phyloP scores from a whole-genome alignment of 306 rosid genomes.

The Gynostemma pentaphyllum region DNA sequence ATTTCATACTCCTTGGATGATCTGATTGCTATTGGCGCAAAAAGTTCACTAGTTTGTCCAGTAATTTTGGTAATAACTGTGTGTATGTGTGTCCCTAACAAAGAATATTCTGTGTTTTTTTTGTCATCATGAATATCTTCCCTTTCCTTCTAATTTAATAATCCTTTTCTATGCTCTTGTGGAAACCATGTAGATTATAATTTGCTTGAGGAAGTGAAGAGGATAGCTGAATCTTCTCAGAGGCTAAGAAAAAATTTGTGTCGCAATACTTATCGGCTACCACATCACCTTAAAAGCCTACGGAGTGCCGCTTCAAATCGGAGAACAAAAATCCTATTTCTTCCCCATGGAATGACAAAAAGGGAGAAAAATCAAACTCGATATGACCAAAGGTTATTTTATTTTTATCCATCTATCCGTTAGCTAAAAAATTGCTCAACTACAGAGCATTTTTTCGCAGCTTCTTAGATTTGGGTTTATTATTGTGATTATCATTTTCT shows the following conservation, averaged over 20 bases:
- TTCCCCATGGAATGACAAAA: slow-evolving; percentile 64
- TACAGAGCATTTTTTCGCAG: neutral
- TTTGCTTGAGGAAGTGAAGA: slow-evolving; percentile 82
- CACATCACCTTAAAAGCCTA: slow-evolving; percentile 38
- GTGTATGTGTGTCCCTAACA: neutral
- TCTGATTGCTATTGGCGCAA: neutral
- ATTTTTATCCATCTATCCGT: neutral
- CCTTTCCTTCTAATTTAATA: neutral
- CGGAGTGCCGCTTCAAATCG: slow-evolving; percentile 48
- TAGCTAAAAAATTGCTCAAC: neutral
- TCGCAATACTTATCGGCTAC: slow-evolving; percentile 32
- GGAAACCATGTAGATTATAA: slow-evolving; percentile 42
- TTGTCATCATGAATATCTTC: neutral
- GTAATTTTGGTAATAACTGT: neutral
- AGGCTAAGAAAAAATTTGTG: slow-evolving; percentile 58
- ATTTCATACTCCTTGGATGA: neutral
- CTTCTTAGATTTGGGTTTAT: no score
- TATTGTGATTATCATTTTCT: no score
- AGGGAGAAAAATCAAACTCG: slow-evolving; percentile 67
- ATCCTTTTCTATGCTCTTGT: neutral
- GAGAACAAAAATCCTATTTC: slow-evolving; percentile 54
- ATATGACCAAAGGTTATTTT: slow-evolving; percentile 51
- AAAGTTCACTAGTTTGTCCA: neutral
- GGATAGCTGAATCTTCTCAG: slow-evolving; percentile 75
- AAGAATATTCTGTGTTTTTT: neutral